phyloP scores from a whole-genome alignment of 202 grass and related monocot genomes.

The Dendrocalamus latiflorus region DNA sequence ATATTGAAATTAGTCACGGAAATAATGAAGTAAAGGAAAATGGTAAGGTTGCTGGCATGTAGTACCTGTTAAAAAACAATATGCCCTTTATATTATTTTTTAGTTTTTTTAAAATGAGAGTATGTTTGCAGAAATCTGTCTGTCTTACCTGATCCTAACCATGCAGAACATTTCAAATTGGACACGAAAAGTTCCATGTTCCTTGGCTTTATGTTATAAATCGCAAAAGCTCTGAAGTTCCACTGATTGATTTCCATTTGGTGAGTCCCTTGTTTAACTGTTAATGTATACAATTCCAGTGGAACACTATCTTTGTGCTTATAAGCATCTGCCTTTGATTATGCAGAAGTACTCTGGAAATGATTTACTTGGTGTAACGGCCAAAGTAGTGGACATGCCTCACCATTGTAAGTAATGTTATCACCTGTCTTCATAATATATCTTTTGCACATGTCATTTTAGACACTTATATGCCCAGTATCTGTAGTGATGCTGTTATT shows the following conservation, averaged over 20 bases:
- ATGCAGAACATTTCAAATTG: slow-evolving; percentile 97
- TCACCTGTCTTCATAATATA: slow-evolving; percentile 1
- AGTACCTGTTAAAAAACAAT: not conserved
- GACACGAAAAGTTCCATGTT: slow-evolving; percentile 87
- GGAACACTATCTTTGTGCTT: not conserved
- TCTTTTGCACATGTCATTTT: slow-evolving; percentile 20
- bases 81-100: not conserved
- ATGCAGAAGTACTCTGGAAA: slow-evolving; percentile 88
- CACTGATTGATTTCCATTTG: slow-evolving; percentile 94
- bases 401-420: slow-evolving; percentile 68
- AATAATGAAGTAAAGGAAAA: not conserved
- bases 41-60: not conserved
- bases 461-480: not conserved
- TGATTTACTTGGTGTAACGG: slow-evolving; percentile 86
- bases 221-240: slow-evolving; percentile 90
- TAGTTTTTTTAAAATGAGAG: not conserved
- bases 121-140: not conserved
- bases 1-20: not conserved
- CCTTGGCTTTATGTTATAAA: slow-evolving; percentile 99
- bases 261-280: slow-evolving; percentile 42
- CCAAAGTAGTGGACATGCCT: slow-evolving; percentile 98
- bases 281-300: slow-evolving; percentile 7
- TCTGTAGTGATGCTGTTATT: not conserved
- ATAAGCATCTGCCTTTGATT: slow-evolving; percentile 26
- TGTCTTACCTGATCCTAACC: slow-evolving; percentile 18